Conservation (phyloP, 352 stramenopile species). For the Phytophthora meadii region DNA sequence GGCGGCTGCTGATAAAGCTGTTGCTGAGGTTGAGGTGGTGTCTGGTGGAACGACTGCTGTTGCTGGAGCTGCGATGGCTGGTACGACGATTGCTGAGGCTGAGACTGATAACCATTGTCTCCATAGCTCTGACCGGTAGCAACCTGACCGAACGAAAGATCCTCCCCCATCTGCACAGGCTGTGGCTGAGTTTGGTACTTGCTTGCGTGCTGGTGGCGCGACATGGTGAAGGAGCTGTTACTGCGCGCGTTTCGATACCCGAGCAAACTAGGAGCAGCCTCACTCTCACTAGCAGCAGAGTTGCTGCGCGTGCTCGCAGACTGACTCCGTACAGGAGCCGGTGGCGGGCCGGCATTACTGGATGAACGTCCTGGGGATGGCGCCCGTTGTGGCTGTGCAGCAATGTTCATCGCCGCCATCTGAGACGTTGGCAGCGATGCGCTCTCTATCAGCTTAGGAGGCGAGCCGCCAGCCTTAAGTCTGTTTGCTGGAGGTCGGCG, state of each 20-base stretch:
- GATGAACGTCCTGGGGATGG: slow-evolving; percentile 18
- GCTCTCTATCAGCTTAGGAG: slow-evolving; percentile 14
- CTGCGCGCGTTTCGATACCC: slow-evolving; percentile 39
- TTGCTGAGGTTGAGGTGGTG: slow-evolving; percentile 18
- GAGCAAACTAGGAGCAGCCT: slow-evolving; percentile 28
- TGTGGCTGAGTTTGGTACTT: slow-evolving; percentile 34
- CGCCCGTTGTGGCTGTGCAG: slow-evolving; percentile 12
- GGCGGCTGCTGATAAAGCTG: slow-evolving; percentile 25
- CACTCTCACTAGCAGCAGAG: slow-evolving; percentile 27
- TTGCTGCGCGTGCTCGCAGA: slow-evolving; percentile 24
- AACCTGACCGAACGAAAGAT: slow-evolving; percentile 34
- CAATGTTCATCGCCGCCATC: slow-evolving; percentile 33
- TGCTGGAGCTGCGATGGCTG: slow-evolving; percentile 18
- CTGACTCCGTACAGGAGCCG: slow-evolving; percentile 17
- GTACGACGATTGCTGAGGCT: slow-evolving; percentile 19
- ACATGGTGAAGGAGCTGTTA: slow-evolving; percentile 31
- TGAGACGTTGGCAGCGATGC: slow-evolving; percentile 28
- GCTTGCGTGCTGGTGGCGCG: slow-evolving; percentile 29
- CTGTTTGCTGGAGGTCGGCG: slow-evolving; percentile 39
- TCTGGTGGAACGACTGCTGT: slow-evolving; percentile 24
- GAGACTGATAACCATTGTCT: slow-evolving; percentile 32
- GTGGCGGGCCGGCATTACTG: slow-evolving; percentile 7
- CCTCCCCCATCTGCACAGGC: slow-evolving; percentile 28
- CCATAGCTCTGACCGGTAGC: slow-evolving; percentile 18
- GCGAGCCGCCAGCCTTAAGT: slow-evolving; percentile 21